Evolutionary conservation across 495 filamentous ascomycete species (phyloP).

Genomic region (Cercophora sp.): DNA sequence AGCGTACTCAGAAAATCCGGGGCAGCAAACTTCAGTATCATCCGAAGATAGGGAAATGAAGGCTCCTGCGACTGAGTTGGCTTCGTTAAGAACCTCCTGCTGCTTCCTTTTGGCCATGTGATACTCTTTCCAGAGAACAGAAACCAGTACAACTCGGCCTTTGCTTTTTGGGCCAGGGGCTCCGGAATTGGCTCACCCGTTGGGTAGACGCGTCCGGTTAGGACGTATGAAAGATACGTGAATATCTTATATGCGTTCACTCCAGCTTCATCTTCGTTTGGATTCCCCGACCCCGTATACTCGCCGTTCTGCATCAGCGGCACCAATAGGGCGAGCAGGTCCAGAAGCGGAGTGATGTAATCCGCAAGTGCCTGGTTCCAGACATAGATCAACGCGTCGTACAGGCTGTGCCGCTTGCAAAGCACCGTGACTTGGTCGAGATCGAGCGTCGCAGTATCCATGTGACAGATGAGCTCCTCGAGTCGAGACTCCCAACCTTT

Average conservation of each 20-base stretch:
- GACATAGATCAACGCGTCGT: conserved; percentile 94
- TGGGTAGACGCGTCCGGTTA: conserved; percentile 88
- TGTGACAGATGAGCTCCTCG: conserved; percentile 92
- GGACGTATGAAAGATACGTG: conserved; percentile 87
- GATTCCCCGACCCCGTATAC: conserved; percentile 35
- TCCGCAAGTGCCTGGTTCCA: conserved; percentile 90
- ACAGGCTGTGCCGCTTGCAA: conserved; percentile 85
- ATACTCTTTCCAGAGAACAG: conserved; percentile 79
- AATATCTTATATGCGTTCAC: conserved; percentile 86
- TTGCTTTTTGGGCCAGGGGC: conserved; percentile 65
- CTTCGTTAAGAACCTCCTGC: conserved; percentile 51
- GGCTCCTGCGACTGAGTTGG: conserved; percentile 50
- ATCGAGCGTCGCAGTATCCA: conserved; percentile 87
- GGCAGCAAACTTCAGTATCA: conserved; percentile 82
- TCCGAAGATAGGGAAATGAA: conserved; percentile 75
- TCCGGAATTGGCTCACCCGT: conserved; percentile 72
- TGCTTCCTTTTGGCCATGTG: conserved; percentile 57
- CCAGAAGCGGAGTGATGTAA: conserved; percentile 84
- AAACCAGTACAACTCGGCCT: conserved; percentile 85
- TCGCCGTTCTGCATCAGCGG: conserved; percentile 52
- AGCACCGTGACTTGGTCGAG: conserved; percentile 88
- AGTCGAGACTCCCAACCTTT: conserved; percentile 67
- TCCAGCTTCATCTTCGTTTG: conserved; percentile 47
- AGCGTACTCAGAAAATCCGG: conserved; percentile 90
- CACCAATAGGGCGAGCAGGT: conserved; percentile 71